phyloP scores from a whole-genome alignment of 1,139 yeast genomes.

The Sugiyamaella sp. region DNA sequence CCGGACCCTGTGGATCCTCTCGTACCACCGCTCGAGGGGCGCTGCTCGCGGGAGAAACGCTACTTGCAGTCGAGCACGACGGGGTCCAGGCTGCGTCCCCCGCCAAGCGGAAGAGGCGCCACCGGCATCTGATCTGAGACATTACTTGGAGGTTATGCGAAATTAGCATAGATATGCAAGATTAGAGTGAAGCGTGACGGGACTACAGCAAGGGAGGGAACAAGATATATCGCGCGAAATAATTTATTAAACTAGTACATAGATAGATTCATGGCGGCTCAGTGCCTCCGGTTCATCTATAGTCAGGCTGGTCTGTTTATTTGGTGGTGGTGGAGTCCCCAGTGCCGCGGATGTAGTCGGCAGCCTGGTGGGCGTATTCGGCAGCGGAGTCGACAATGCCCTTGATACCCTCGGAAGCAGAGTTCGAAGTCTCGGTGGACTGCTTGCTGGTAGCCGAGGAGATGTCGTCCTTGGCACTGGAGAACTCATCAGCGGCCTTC shows the following conservation, averaged over 20 bases:
- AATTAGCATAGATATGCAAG: no score
- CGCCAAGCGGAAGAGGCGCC: no score
- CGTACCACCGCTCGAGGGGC: no score
- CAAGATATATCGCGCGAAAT: neutral
- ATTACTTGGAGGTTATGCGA: no score
- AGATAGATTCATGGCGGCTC: no score
- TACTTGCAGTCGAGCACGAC: no score
- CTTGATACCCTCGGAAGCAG: slow-evolving; percentile 25
- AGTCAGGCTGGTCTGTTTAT: neutral
- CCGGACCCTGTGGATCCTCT: no score
- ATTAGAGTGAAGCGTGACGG: no score
- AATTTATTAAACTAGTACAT: neutral
- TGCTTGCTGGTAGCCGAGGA: slow-evolving; percentile 36
- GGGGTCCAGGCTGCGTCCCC: no score
- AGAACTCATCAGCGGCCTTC: slow-evolving; percentile 60
- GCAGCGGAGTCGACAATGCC: slow-evolving; percentile 25
- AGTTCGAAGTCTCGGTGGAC: slow-evolving; percentile 12
- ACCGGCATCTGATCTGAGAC: no score
- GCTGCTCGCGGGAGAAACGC: no score
- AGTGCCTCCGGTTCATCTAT: neutral
- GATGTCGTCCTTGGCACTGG: slow-evolving; percentile 48
- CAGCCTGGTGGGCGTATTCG: slow-evolving; percentile 25
- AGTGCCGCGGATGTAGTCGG: slow-evolving; percentile 26
- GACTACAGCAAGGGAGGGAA: no score
- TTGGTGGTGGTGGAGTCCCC: slow-evolving; percentile 14